A percentile compares a stretch with the other conserved stretches of the same genome.
phyloP scores from a whole-genome alignment of 1,284 basidiomycete species.

The Ustilago hordei region DNA sequence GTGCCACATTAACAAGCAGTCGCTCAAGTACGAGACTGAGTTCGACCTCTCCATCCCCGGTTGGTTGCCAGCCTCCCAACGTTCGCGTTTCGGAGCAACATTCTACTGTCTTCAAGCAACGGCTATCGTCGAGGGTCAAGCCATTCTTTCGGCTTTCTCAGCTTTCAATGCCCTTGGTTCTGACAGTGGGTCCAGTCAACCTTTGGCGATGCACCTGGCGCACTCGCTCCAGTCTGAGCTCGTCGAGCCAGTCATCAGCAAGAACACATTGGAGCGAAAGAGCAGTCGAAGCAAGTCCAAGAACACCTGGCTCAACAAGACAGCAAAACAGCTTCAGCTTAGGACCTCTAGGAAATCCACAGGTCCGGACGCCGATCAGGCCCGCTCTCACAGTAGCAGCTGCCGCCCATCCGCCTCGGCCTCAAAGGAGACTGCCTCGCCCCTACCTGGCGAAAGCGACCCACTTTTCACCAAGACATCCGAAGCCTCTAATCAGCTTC shows the following conservation, averaged over 20 bases:
- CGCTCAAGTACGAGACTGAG: constrained; percentile 60
- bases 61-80: constrained; percentile 65
- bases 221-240: constrained; percentile 42
- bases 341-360: constrained; percentile 29
- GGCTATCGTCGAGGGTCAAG: constrained; percentile 43
- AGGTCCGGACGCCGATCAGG: constrained; percentile 10
- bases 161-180: constrained; percentile 12
- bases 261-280: neutral
- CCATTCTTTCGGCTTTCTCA: constrained; percentile 33
- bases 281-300: constrained; percentile 23
- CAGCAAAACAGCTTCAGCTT: constrained; percentile 54
- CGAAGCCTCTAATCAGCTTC: constrained; percentile 31
- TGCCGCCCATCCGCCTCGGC: constrained; percentile 19
- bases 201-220: neutral
- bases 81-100: constrained; percentile 63
- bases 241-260: neutral
- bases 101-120: constrained; percentile 65
- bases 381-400: constrained; percentile 3
- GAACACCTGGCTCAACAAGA: constrained; percentile 60
- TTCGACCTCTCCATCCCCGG: constrained; percentile 67
- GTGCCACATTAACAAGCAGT: neutral
- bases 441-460: constrained; percentile 6
- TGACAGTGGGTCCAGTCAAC: constrained; percentile 3
- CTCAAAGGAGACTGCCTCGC: constrained; percentile 12
- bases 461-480: constrained; percentile 31